Conservation (phyloP, 2,329 filamentous ascomycete genomes). For the Pestalotiopsis sp. region DNA sequence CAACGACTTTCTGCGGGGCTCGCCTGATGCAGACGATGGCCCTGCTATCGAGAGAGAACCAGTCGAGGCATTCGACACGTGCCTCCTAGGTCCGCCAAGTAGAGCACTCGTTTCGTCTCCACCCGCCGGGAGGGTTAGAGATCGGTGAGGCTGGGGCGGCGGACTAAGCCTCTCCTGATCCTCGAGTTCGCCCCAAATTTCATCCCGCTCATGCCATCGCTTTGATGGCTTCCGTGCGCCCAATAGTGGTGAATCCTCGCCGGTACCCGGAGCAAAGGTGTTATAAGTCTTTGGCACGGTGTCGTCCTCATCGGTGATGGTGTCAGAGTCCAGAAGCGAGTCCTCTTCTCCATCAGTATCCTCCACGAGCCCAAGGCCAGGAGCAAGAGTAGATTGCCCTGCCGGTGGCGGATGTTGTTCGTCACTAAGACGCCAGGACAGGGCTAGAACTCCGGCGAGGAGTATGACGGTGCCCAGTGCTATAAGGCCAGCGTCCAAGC, state of each 20-base stretch:
- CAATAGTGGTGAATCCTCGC: conserved; percentile 40
- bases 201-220: conserved; percentile 68
- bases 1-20: conserved; percentile 29
- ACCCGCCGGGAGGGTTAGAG: conserved; percentile 47
- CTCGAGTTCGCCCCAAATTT: conserved; percentile 88
- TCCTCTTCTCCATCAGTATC: conserved; percentile 66
- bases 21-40: conserved; percentile 20
- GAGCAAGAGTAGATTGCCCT: conserved; percentile 72
- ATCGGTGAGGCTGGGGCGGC: conserved; percentile 44
- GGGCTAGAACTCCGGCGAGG: conserved; percentile 82
- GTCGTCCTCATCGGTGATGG: conserved; percentile 46
- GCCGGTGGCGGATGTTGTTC: conserved; percentile 65
- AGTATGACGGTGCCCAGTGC: conserved; percentile 85
- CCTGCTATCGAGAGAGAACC: conserved; percentile 29
- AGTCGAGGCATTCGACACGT: conserved; percentile 28
- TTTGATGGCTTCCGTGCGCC: conserved; percentile 51
- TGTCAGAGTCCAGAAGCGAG: conserved; percentile 52
- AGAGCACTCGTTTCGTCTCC: conserved; percentile 43
- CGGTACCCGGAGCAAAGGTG: conserved; percentile 47
- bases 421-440: conserved; percentile 92
- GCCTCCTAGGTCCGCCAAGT: conserved; percentile 26
- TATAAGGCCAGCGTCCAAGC: conserved; percentile 78
- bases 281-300: conserved; percentile 42
- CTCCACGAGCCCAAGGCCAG: conserved; percentile 81
- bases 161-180: conserved; percentile 62